Conservation (phyloP, 768 basidiomycete genomes). For the Amanita phalloides region DNA sequence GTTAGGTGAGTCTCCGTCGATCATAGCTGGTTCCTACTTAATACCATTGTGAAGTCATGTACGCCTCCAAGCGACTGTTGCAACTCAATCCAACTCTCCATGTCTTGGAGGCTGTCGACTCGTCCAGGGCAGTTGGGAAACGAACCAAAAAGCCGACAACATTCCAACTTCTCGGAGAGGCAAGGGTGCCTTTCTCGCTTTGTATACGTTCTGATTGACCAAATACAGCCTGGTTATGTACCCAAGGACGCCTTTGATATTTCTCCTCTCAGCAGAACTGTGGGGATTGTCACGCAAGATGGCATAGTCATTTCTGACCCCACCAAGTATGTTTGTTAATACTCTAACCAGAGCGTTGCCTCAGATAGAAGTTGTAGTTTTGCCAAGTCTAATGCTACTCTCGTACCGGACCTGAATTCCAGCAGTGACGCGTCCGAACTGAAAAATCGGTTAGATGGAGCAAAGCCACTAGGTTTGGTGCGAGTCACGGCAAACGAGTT, state of each 20-base stretch:
- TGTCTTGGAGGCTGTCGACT: conserved; percentile 43
- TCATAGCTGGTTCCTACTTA: neutral
- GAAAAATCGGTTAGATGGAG: conserved; percentile 44
- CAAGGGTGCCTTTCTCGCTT: conserved; percentile 14
- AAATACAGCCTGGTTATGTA: conserved; percentile 50
- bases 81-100: conserved; percentile 45
- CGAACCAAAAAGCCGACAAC: conserved; percentile 28
- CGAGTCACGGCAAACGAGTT: conserved; percentile 44
- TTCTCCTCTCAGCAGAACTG: conserved; percentile 45
- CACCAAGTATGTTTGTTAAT: conserved; percentile 38
- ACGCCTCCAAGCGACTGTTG: conserved; percentile 50
- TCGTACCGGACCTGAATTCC: conserved; percentile 53
- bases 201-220: neutral
- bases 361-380: conserved; percentile 19
- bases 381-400: conserved; percentile 25
- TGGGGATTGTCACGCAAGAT: conserved; percentile 56
- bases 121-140: conserved; percentile 22
- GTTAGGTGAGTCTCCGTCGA: conserved; percentile 35
- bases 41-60: conserved; percentile 41
- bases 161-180: conserved; percentile 60
- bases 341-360: neutral
- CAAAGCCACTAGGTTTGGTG: conserved; percentile 60
- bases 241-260: conserved; percentile 62
- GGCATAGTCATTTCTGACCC: conserved; percentile 61
- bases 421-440: conserved; percentile 33